Evolutionary conservation across 352 stramenopile species (phyloP).

Genomic region (Blastocystis sp.): DNA sequence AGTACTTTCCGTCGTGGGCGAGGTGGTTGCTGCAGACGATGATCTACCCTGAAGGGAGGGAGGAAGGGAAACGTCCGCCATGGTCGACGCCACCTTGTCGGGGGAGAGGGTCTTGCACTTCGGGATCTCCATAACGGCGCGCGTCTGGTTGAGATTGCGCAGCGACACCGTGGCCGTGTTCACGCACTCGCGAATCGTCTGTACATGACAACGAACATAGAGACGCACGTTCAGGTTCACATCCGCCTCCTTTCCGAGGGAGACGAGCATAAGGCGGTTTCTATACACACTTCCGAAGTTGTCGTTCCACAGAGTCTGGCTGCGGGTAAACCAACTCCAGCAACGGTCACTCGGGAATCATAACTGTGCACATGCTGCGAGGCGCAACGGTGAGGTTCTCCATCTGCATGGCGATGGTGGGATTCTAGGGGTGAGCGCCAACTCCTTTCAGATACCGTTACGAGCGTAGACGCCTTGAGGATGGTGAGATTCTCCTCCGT

Average conservation of each 20-base stretch:
- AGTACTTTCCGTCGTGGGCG: conserved; percentile 59
- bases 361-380: conserved; percentile 38
- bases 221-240: conserved; percentile 44
- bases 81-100: conserved; percentile 16
- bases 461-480: conserved; percentile 48
- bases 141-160: conserved; percentile 27
- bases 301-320: conserved; percentile 37
- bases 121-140: conserved; percentile 61
- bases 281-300: conserved; percentile 53
- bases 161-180: conserved; percentile 54
- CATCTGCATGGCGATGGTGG: conserved; percentile 18
- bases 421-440: conserved; percentile 14
- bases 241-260: conserved; percentile 45
- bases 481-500: conserved; percentile 58
- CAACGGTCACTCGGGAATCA: conserved; percentile 47
- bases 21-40: conserved; percentile 54
- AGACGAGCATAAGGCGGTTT: conserved; percentile 47
- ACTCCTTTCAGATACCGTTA: not conserved
- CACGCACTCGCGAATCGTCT: conserved; percentile 56
- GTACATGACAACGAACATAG: not conserved
- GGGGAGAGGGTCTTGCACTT: not conserved
- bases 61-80: conserved; percentile 6
- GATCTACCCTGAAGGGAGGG: not conserved
- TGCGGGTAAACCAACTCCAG: not conserved
- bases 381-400: conserved; percentile 53